These are phyloP conservation scores for Phalaenopsis aphrodite DNA, from an alignment of 106 monocot genomes.

Conservation along the genomic window DNA sequence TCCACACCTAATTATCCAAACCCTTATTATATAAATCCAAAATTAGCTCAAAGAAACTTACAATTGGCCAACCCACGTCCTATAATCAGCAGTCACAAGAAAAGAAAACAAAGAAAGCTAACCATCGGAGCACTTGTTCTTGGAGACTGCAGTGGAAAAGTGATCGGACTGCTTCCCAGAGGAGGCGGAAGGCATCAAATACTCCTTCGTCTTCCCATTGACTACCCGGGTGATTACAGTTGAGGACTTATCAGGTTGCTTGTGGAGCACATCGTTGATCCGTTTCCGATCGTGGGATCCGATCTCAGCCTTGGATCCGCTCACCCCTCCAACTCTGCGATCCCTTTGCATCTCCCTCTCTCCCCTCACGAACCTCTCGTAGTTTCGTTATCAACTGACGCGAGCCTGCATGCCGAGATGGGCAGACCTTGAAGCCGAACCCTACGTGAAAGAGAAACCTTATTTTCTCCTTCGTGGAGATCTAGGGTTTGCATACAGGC, in stretches of 20 bases:
- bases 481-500: neutral
- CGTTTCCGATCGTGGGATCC: slow-evolving; percentile 48
- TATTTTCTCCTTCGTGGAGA: neutral
- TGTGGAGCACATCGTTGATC: slow-evolving; percentile 53
- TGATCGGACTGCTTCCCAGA: slow-evolving; percentile 24
- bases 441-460: neutral
- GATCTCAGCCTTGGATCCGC: slow-evolving; percentile 30
- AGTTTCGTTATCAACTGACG: neutral
- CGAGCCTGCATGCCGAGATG: neutral
- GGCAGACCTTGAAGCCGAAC: neutral
- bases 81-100: neutral
- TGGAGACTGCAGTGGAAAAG: slow-evolving; percentile 1
- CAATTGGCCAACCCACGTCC: neutral
- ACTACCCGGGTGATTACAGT: slow-evolving; percentile 37
- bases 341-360: slow-evolving; percentile 3
- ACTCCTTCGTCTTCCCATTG: slow-evolving; percentile 32
- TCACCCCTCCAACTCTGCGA: slow-evolving; percentile 7
- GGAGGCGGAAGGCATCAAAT: slow-evolving; percentile 26
- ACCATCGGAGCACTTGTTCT: slow-evolving; percentile 23
- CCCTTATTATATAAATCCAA: neutral
- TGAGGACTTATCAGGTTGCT: slow-evolving; percentile 47
- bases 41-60: neutral
- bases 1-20: neutral
- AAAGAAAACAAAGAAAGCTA: slow-evolving; percentile 3
- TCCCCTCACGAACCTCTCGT: neutral